Base-by-base conservation (phyloP, 2,329 filamentous ascomycete species). In the Xylariaceae sp. region DNA sequence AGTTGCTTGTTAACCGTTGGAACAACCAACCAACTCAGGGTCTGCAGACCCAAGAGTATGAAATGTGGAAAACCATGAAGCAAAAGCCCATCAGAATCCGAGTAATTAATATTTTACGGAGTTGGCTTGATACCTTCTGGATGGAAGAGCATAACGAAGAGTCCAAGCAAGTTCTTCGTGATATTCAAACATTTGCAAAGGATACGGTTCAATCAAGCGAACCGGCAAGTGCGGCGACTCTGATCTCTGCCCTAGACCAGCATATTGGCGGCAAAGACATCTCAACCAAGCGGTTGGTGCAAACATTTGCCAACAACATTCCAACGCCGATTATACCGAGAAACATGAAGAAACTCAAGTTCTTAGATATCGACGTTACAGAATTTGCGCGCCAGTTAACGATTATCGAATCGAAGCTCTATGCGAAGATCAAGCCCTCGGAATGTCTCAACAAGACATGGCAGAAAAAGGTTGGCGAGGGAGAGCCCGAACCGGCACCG, bases 281-380 rank as follows among this genome's bases (percentile, higher is more conserved):
- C 13, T 88, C 90, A 17, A 88, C 88, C 8, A 92, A 95, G 71
- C 86, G 90, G 39, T 83, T 99, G 72, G 87, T 99, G 15, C 86
- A 94, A 63, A 97, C 92, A 0, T 79, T 94, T 64, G 93, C 87
- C 71, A 87, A 88, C 67, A 88, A 90, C 63, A 89, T 90, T 0
- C 93, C 94, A 3, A 79, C 88, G 41, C 91, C 94, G 1, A 97
- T 97, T 71, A 86, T 97, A 73, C 94, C 94, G 1, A 97, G 96
- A 82, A 97, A 97, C 73, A 96, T 99, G 92, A 97, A 94, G 83
- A 99, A 97, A 76, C 83, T 99, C 67, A 99, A 97, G 75, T 97
- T 99, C 77, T 78, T 97, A 58, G 94, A 99, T 72, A 97, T 99
- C 67, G 94, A 99, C 71, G 87, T 92, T 0, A 90, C 89, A 0